A percentile compares a stretch with the other conserved stretches of the same genome.
Conservation (phyloP, 106 monocot genomes). For the Agapanthus africanus region DNA sequence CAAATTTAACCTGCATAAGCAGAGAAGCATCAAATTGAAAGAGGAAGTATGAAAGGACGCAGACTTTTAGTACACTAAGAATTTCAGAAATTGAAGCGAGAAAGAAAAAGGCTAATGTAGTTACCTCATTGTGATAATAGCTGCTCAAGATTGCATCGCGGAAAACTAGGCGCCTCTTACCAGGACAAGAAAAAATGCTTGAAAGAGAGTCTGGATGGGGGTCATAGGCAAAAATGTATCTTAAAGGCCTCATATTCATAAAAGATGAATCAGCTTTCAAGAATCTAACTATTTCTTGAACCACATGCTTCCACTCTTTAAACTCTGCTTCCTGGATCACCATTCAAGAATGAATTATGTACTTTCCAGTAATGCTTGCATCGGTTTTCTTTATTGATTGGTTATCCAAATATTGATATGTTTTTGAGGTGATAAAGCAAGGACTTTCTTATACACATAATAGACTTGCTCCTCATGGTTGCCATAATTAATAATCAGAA, state of each 20-base stretch:
- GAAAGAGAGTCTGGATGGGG: slow-evolving; percentile 51
- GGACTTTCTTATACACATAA: too few relatives aligned
- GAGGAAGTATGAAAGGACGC: neutral
- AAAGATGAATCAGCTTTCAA: slow-evolving; percentile 69
- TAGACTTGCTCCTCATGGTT: slow-evolving; percentile 2
- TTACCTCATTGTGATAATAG: slow-evolving; percentile 77
- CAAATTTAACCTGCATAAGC: slow-evolving; percentile 60
- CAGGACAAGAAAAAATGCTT: slow-evolving; percentile 13
- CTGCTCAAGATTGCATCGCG: slow-evolving; percentile 65
- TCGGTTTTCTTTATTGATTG: neutral
- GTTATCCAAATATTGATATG: neutral
- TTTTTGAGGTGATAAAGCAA: neutral
- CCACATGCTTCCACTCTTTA: slow-evolving; percentile 88
- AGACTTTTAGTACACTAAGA: neutral
- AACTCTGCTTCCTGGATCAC: slow-evolving; percentile 61
- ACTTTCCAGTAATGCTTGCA: slow-evolving; percentile 1
- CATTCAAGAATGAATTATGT: slow-evolving; percentile 14
- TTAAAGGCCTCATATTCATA: slow-evolving; percentile 88
- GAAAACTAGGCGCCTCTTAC: slow-evolving; percentile 40
- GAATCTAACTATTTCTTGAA: slow-evolving; percentile 71
- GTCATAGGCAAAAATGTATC: slow-evolving; percentile 80
- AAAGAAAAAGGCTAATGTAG: neutral
- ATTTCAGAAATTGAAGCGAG: neutral
- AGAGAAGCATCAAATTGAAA: neutral
- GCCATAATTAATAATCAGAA: neutral